Percentiles rank a stretch among this genome's conserved stretches.
Evolutionary conservation across 768 basidiomycete genomes (phyloP).

Genomic region (Calocera cornea): DNA sequence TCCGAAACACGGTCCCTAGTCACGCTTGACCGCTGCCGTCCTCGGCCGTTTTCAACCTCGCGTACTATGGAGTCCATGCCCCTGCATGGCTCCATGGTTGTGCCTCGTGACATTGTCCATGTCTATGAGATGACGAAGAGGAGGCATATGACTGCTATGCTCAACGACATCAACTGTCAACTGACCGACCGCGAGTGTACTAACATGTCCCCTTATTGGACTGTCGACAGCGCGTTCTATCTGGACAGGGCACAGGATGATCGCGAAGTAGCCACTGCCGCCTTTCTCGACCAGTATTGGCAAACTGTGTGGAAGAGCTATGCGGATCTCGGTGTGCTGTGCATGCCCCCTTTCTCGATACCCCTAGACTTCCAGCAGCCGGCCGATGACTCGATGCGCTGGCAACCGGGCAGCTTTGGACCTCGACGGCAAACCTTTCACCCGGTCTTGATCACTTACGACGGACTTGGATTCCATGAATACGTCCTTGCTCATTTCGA

Average conservation of each 20-base stretch:
- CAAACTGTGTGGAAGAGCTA: background rate
- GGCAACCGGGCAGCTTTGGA: background rate
- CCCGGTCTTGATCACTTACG: background rate
- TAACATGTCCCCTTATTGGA: background rate
- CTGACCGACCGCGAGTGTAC: background rate
- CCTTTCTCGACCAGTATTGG: constrained; percentile 1
- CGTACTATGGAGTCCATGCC: background rate
- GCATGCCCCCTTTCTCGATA: constrained; percentile 2
- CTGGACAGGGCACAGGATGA: background rate
- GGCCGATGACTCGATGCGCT: background rate
- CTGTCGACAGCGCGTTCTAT: background rate
- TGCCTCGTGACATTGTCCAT: background rate
- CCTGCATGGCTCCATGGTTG: constrained; percentile 2
- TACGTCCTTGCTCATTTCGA: background rate
- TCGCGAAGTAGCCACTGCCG: background rate
- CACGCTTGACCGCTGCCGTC: background rate
- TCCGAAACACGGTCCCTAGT: constrained; percentile 3
- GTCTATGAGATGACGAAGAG: background rate
- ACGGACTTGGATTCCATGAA: background rate
- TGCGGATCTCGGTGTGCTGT: constrained; percentile 2
- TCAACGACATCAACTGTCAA: background rate
- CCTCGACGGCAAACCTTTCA: background rate
- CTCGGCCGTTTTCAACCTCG: background rate
- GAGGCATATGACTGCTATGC: background rate
- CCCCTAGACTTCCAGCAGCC: background rate